Conservation (phyloP, 1,139 yeast species). For the Dujonia santamariae region DNA sequence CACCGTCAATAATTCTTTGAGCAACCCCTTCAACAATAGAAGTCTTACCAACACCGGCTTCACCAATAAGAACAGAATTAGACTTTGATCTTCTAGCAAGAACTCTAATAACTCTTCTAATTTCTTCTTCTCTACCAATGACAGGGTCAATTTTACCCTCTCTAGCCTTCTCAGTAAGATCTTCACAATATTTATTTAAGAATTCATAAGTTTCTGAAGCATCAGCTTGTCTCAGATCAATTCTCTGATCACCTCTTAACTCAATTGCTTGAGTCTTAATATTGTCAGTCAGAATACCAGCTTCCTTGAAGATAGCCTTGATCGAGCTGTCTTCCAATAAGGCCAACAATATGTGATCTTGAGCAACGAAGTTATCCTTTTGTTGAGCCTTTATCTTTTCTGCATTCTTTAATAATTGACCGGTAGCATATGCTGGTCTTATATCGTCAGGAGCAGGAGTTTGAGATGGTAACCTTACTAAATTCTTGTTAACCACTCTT, state of each 20-base stretch:
- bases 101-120: slow-evolving; percentile 89
- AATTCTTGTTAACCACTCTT: slow-evolving; percentile 72
- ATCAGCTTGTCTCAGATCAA: slow-evolving; percentile 93
- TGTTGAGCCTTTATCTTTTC: slow-evolving; percentile 78
- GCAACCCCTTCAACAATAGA: slow-evolving; percentile 98
- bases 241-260: slow-evolving; percentile 86
- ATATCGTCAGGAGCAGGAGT: slow-evolving; percentile 81
- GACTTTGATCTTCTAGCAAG: slow-evolving; percentile 94
- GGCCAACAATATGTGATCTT: slow-evolving; percentile 88
- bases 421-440: slow-evolving; percentile 66
- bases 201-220: slow-evolving; percentile 83
- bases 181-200: slow-evolving; percentile 83
- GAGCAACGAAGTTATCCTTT: slow-evolving; percentile 89
- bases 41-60: slow-evolving; percentile 99
- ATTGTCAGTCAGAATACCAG: slow-evolving; percentile 64
- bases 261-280: slow-evolving; percentile 78
- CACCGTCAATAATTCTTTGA: slow-evolving; percentile 92
- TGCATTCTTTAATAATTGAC: slow-evolving; percentile 67
- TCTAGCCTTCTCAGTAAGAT: slow-evolving; percentile 89
- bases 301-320: slow-evolving; percentile 71
- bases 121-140: slow-evolving; percentile 98
- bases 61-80: slow-evolving; percentile 95
- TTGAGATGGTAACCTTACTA: slow-evolving; percentile 85
- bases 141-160: slow-evolving; percentile 97
- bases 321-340: slow-evolving; percentile 74